Base-by-base conservation (phyloP, 495 filamentous ascomycete genomes). In the Aspergillus sclerotioniger region DNA sequence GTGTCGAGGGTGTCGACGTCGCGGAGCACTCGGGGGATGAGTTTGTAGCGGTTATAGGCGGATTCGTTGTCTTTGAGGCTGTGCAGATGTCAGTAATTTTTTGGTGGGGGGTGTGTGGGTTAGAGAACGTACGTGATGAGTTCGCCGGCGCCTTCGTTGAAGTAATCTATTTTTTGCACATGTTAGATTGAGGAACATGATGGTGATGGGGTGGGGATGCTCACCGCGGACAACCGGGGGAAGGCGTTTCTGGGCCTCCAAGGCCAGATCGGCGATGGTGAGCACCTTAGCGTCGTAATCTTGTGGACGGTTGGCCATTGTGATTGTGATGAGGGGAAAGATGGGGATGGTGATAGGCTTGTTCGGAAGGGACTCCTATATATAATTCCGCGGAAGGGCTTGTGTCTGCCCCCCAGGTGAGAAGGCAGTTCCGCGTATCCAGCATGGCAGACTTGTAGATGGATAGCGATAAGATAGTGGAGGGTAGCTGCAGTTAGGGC, bases 1-100 rank as follows among this genome's bases (percentile, higher is more conserved):
- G 78, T 76, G 59, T 75, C 70, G 28, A 76, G 63, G 9, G 67
- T 58, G 19, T 77, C 78, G 31, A 84, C 80, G 64, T 84, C 74
- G 48, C 69, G 68, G 1, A 84, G 69, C 8, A 83, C 74, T 17
- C 82, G 71, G 6, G 82, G 79, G 12, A 79, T 62, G 13, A 84
- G 59, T 17, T 71, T 74, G 56, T 83, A 83, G 21, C 69, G 72
- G 31, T 68, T 59, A 53, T 69, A 82, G 8, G 76, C 73, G 19
- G 65, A 57, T 25, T 67, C 61, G 57, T 82, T 82, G 21, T 80
- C 79, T 25, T 53, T 61, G 17, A 81, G 57, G 2, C 77, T 81
- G 50, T 72, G 56, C 63, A 80, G 75, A 29, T n/a, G 74, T 65
- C 16, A 73, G n/a, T 0, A 2, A 15, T 45, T 19, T 8, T n/a